These are phyloP conservation scores for Beauveria medogensis DNA, from an alignment of 2,329 filamentous ascomycete genomes.

Conservation along the genomic window DNA sequence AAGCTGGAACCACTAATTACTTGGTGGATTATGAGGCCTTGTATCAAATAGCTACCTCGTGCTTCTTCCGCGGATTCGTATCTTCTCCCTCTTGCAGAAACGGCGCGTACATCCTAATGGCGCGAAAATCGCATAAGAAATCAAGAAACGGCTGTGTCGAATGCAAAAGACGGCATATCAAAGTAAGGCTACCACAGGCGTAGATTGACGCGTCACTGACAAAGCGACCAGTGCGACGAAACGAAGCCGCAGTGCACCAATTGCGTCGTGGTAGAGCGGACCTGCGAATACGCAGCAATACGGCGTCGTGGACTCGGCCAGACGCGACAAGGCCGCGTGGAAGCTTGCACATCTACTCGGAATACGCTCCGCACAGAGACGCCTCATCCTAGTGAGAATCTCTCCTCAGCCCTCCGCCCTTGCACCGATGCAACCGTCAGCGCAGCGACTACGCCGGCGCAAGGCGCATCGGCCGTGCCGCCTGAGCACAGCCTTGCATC, in stretches of 20 bases:
- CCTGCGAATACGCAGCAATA: not conserved
- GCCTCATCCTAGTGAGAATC: no score
- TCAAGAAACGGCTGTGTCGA: constrained; percentile 25
- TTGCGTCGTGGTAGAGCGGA: constrained; percentile 17
- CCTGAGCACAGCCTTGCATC: not conserved
- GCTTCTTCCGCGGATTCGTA: not conserved
- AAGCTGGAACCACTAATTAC: no score
- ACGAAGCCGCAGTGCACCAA: constrained; percentile 27
- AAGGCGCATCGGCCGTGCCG: not conserved
- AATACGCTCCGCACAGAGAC: not conserved
- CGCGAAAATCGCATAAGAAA: constrained; percentile 22
- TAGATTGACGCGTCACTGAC: not conserved
- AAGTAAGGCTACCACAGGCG: constrained; percentile 15
- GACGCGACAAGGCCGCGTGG: not conserved
- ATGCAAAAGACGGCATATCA: constrained; percentile 28
- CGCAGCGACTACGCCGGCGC: not conserved
- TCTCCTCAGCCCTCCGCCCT: not conserved
- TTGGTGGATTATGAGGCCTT: no score
- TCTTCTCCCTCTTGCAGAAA: not conserved
- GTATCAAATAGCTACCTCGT: no score
- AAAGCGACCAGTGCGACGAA: constrained; percentile 27
- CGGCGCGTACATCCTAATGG: not conserved
- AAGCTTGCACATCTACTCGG: not conserved
- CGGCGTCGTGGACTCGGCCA: not conserved
- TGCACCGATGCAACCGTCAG: not conserved